phyloP scores from a whole-genome alignment of 2,329 filamentous ascomycete genomes.

The Zymoseptoria crescenta region DNA sequence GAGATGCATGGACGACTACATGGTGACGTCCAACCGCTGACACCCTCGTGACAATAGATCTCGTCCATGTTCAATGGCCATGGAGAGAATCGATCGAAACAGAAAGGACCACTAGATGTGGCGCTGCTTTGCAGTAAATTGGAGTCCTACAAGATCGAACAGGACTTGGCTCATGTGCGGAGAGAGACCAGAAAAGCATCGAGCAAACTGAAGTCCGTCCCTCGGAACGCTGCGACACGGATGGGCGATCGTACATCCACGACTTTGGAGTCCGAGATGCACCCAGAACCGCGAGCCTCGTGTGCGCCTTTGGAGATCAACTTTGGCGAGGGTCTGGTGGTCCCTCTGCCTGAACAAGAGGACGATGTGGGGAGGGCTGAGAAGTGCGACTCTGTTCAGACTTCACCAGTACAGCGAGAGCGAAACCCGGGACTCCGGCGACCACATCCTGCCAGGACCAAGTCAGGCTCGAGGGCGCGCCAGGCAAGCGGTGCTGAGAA shows the following conservation, averaged over 20 bases:
- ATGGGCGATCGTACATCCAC: not conserved
- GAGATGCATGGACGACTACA: not conserved
- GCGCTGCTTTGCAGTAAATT: conserved; percentile 16
- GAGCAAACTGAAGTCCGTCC: conserved; percentile 8
- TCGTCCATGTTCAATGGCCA: not conserved
- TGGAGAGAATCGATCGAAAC: not conserved
- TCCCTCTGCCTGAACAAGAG: not conserved
- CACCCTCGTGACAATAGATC: not conserved
- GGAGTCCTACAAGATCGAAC: conserved; percentile 13
- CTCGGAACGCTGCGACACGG: conserved; percentile 9
- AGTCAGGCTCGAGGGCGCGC: not conserved
- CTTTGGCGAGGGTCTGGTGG: not conserved
- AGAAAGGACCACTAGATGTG: conserved; percentile 7
- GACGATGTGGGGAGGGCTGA: not conserved
- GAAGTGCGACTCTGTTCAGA: not conserved
- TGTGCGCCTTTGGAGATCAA: not conserved
- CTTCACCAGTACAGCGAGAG: not conserved
- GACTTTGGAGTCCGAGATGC: not conserved
- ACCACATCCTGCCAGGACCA: not conserved
- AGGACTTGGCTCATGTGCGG: conserved; percentile 9
- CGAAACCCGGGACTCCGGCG: not conserved
- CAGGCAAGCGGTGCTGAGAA: not conserved
- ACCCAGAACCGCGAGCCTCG: no score
- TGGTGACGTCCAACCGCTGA: not conserved
- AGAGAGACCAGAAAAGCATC: conserved; percentile 9